Percentiles rank a stretch among this genome's conserved stretches.
phyloP scores from a whole-genome alignment of 2,329 filamentous ascomycete species.

The Colletotrichum acutatum region DNA sequence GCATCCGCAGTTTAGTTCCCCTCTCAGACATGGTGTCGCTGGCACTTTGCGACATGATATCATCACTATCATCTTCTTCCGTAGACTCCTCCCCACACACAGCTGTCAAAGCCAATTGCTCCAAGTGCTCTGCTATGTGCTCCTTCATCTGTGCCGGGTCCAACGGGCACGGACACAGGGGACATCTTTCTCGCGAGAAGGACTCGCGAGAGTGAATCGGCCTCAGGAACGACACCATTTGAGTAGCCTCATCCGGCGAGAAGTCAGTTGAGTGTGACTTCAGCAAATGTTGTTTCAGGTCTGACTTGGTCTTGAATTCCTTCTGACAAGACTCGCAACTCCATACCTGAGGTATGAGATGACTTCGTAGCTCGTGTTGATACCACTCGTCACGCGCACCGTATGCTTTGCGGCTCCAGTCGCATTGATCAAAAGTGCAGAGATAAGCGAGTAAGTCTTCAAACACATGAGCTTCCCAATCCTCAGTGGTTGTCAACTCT shows the following conservation, averaged over 20 bases:
- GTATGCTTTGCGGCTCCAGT: conserved; percentile 4
- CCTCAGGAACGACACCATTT: neutral
- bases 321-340: conserved; percentile 4
- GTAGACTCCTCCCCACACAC: neutral
- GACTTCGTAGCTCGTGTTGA: conserved; percentile 4
- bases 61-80: conserved; percentile 8
- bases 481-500: conserved; percentile 1
- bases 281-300: neutral
- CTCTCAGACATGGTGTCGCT: conserved; percentile 14
- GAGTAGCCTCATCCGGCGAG: neutral
- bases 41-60: conserved; percentile 18
- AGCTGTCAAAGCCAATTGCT: neutral
- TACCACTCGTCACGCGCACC: conserved; percentile 19
- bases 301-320: neutral
- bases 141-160: conserved; percentile 1
- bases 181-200: conserved; percentile 1
- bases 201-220: neutral
- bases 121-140: conserved; percentile 13
- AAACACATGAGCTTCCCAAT: conserved; percentile 24
- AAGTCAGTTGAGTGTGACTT: neutral
- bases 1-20: neutral
- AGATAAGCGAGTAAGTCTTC: conserved; percentile 19
- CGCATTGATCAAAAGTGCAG: conserved; percentile 26
- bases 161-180: neutral
- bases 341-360: conserved; percentile 9